A percentile compares a stretch with the other conserved stretches of the same genome.
These are phyloP conservation scores for Cyberlindnera mycetangii DNA, from an alignment of 805 yeast genomes.

Conservation along the genomic window DNA sequence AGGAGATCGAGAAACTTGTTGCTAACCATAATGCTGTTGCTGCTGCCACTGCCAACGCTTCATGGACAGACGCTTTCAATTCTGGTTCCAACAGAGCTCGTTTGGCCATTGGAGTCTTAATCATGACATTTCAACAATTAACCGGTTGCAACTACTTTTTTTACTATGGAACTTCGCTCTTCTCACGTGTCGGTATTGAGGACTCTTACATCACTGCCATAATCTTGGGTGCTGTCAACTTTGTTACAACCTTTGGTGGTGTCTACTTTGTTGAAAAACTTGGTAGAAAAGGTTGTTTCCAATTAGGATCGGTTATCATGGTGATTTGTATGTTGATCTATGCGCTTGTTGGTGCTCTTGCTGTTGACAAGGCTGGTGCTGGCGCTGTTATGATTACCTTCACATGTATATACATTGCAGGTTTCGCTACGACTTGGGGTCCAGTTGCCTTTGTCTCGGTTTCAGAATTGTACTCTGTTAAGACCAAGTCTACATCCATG, in stretches of 20 bases:
- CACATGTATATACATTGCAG: slow-evolving; percentile 61
- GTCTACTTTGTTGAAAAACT: slow-evolving; percentile 49
- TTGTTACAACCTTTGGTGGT: slow-evolving; percentile 51
- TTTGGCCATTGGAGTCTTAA: slow-evolving; percentile 52
- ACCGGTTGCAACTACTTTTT: slow-evolving; percentile 66
- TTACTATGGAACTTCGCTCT: slow-evolving; percentile 63
- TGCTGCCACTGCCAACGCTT: slow-evolving; percentile 45
- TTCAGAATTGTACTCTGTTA: slow-evolving; percentile 65
- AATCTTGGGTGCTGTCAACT: slow-evolving; percentile 53
- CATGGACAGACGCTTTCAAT: slow-evolving; percentile 52
- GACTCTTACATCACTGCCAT: slow-evolving; percentile 63
- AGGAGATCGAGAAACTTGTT: slow-evolving; percentile 44
- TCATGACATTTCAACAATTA: slow-evolving; percentile 62
- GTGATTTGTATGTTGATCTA: slow-evolving; percentile 54
- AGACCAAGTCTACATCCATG: slow-evolving; percentile 59
- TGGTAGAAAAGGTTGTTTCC: slow-evolving; percentile 52
- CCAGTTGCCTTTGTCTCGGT: slow-evolving; percentile 66
- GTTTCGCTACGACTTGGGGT: slow-evolving; percentile 76
- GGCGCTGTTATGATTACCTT: slow-evolving; percentile 63
- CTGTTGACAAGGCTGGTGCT: slow-evolving; percentile 42
- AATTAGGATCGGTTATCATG: slow-evolving; percentile 53
- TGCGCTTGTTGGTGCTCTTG: slow-evolving; percentile 56
- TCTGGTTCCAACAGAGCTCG: slow-evolving; percentile 34
- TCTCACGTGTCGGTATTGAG: slow-evolving; percentile 52
- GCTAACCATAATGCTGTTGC: slow-evolving; percentile 46